Conservation (phyloP, 768 basidiomycete genomes). For the Pleurotus eryngii region DNA sequence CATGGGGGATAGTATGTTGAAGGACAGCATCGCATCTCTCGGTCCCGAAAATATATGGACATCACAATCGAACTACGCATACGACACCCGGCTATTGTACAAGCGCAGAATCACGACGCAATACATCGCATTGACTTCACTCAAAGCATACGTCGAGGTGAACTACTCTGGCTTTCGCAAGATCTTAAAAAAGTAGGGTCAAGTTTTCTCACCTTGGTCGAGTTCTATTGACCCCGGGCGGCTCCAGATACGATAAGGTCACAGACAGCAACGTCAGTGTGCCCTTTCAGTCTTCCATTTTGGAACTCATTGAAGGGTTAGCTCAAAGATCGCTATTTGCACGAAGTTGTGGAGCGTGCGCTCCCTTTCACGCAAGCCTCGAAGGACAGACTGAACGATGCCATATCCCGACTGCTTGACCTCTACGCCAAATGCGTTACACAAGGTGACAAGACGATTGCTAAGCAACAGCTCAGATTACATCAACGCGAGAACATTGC, state of each 20-base stretch:
- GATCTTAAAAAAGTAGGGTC: conserved; percentile 82
- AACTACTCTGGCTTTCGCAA: conserved; percentile 94
- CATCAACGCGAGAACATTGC: conserved; percentile 92
- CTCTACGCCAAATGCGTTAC: conserved; percentile 88
- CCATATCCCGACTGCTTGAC: conserved; percentile 56
- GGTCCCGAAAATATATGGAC: conserved; percentile 66
- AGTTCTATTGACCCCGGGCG: conserved; percentile 7
- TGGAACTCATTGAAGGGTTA: conserved; percentile 18
- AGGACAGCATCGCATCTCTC: conserved; percentile 47
- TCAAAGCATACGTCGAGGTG: conserved; percentile 85
- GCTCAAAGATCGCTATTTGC: conserved; percentile 79
- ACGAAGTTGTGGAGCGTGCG: conserved; percentile 61
- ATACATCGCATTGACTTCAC: conserved; percentile 71
- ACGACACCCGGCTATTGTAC: conserved; percentile 79
- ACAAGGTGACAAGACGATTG: conserved; percentile 60
- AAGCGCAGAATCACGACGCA: conserved; percentile 85
- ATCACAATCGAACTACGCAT: conserved; percentile 73
- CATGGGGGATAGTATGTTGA: conserved; percentile 40
- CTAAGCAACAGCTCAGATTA: conserved; percentile 78
- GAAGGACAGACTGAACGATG: conserved; percentile 58
- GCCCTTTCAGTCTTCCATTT: not conserved
- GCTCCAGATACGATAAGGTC: conserved; percentile 86
- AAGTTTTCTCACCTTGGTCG: conserved; percentile 16
- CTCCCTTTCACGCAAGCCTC: conserved; percentile 65
- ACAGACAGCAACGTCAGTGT: conserved; percentile 58